Base-by-base conservation (phyloP, 179 eudicot genomes). In the Drosera spatulata region DNA sequence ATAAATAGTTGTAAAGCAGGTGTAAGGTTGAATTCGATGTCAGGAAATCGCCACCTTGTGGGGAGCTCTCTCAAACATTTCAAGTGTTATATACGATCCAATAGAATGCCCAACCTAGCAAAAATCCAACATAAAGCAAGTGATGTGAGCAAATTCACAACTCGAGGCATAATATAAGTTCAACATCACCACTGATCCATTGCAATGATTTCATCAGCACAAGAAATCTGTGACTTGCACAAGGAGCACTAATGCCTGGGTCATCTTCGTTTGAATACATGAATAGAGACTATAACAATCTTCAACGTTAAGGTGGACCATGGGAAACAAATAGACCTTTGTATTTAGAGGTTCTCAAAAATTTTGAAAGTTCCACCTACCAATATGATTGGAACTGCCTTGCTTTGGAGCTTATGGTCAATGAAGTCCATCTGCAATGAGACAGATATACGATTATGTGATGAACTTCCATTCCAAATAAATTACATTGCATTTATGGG, bases 81-180 rank as follows among this genome's bases (percentile, higher is more conserved):
- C 33, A 22, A 22, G 33, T 22, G 33, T 22, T 22, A 22, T 22
- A 22, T 22, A 22, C 1, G 33, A 75, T 56, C 97, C 97, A 73
- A 91, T 79, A 52, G 97, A 91, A 71, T 88, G 97, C 56, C 85
- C 97, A 68, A 91, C 82, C 97, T 91, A 67, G 70, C 69, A 55
- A 62, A 62, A 51, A 37, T 22, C 33, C 33, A 22, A 22, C 33
- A 22, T 22, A 22, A 22, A 22, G 33, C 33, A 22, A 22, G n/a
- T n/a, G n/a, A n/a, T n/a, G n/a, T n/a, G n/a, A n/a, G n/a, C n/a
- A n/a, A n/a, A n/a, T n/a, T n/a, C n/a, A n/a, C n/a, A n/a, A n/a
- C n/a, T n/a, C n/a, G n/a, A n/a, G n/a, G n/a, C n/a, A n/a, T n/a
- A n/a, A n/a, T n/a, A n/a, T n/a, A n/a, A n/a, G 33, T 22, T 22